Conservation (phyloP, 306 rosid species). For the Canavalia gladiata region DNA sequence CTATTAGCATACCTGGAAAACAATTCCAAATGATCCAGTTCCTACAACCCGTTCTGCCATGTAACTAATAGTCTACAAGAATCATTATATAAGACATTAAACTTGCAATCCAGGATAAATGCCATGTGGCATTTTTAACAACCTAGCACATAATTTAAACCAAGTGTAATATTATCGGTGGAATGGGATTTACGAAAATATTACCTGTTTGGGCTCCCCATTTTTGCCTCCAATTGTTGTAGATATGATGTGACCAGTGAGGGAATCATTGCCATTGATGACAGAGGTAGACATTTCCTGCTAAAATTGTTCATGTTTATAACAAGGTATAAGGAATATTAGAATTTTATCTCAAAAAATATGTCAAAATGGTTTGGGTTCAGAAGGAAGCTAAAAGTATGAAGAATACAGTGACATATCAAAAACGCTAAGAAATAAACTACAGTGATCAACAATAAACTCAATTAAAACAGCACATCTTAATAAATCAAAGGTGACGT, state of each 20-base stretch:
- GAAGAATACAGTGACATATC: background rate
- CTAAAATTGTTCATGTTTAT: constrained; percentile 45
- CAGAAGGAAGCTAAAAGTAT: background rate
- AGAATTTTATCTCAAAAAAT: background rate
- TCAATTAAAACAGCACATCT: background rate
- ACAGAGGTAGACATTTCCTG: constrained; percentile 88
- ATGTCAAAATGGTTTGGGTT: constrained; percentile 8
- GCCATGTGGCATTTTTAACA: constrained; percentile 16
- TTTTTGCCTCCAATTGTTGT: constrained; percentile 97
- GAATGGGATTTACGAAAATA: constrained; percentile 31
- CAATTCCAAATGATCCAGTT: constrained; percentile 93
- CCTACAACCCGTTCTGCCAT: constrained; percentile 98
- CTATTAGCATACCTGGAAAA: constrained; percentile 81
- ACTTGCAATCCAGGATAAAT: constrained; percentile 36
- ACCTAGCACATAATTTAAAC: constrained; percentile 29
- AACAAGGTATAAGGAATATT: constrained; percentile 2
- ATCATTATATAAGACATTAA: constrained; percentile 48
- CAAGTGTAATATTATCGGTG: background rate
- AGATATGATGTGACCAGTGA: constrained; percentile 92
- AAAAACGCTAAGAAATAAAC: background rate
- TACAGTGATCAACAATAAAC: background rate
- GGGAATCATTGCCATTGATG: constrained; percentile 81
- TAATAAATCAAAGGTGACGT: background rate
- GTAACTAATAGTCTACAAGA: constrained; percentile 91
- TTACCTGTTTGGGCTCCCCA: constrained; percentile 96